phyloP scores from a whole-genome alignment of 768 basidiomycete genomes.

The Lepiota brunneoincarnata region DNA sequence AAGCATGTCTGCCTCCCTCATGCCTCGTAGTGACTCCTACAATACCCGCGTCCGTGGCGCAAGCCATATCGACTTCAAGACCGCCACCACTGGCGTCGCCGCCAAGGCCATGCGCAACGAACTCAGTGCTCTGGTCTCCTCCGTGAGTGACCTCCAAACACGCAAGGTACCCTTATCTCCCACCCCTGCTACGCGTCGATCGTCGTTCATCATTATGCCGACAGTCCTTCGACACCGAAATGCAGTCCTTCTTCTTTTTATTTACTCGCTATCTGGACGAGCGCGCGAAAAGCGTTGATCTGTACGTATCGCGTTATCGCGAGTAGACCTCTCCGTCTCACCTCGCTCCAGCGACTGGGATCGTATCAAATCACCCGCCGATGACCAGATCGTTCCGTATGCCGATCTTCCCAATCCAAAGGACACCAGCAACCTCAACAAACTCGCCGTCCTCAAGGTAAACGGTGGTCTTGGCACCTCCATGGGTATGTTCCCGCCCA shows the following conservation, averaged over 20 bases:
- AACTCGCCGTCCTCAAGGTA: constrained; percentile 90
- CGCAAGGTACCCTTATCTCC: constrained; percentile 61
- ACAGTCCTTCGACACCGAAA: constrained; percentile 87
- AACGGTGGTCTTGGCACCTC: constrained; percentile 89
- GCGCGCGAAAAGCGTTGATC: constrained; percentile 81
- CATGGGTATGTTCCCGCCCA: constrained; percentile 54
- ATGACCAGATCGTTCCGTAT: constrained; percentile 86
- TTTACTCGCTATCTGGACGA: constrained; percentile 93
- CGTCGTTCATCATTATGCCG: constrained; percentile 19
- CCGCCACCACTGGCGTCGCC: constrained; percentile 91
- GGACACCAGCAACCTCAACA: constrained; percentile 73
- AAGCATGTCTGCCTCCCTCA: constrained; percentile 52
- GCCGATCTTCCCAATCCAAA: constrained; percentile 57
- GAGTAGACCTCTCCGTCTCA: constrained; percentile 9
- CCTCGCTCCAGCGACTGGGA: constrained; percentile 70
- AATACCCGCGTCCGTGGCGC: constrained; percentile 72
- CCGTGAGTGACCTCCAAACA: constrained; percentile 73
- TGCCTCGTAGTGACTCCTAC: constrained; percentile 67
- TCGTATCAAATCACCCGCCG: constrained; percentile 81
- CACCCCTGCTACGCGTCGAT: constrained; percentile 6
- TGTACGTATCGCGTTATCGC: constrained; percentile 49
- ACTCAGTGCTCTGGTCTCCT: constrained; percentile 88
- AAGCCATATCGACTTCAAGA: constrained; percentile 93
- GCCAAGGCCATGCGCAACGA: constrained; percentile 99
- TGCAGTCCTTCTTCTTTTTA: constrained; percentile 95